phyloP scores from a whole-genome alignment of 2,329 filamentous ascomycete genomes.

The Microcyclospora tardicrescens region DNA sequence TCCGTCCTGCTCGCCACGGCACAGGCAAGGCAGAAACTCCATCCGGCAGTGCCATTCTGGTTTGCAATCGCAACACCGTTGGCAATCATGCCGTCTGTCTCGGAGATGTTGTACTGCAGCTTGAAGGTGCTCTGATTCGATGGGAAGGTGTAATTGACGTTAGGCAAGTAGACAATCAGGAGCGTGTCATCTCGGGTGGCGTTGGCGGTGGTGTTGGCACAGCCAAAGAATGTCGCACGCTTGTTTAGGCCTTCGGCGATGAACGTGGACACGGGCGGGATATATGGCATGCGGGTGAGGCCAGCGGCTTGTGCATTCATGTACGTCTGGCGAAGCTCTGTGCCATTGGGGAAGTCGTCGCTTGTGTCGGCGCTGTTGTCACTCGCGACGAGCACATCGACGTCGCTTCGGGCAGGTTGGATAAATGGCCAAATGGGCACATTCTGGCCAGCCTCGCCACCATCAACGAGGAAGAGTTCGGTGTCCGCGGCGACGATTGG shows the following conservation, averaged over 20 bases:
- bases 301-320: constrained; percentile 38
- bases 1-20: constrained; percentile 26
- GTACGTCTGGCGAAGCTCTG: constrained; percentile 46
- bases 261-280: constrained; percentile 45
- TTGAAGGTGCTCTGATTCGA: constrained; percentile 23
- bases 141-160: constrained; percentile 26
- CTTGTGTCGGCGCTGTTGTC: constrained; percentile 52
- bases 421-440: constrained; percentile 41
- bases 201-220: constrained; percentile 26
- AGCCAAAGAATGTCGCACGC: constrained; percentile 52
- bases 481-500: constrained; percentile 23
- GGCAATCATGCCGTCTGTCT: constrained; percentile 27
- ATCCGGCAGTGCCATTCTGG: constrained; percentile 24
- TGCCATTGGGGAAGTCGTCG: constrained; percentile 48
- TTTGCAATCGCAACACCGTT: constrained; percentile 29
- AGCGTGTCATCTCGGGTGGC: constrained; percentile 11
- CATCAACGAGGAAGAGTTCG: constrained; percentile 38
- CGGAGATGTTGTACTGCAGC: constrained; percentile 23
- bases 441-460: constrained; percentile 39
- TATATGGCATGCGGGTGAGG: constrained; percentile 44
- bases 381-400: constrained; percentile 52
- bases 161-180: constrained; percentile 34
- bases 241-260: constrained; percentile 46
- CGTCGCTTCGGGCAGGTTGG: constrained; percentile 33
- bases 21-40: constrained; percentile 32